Percentiles rank a stretch among this genome's conserved stretches.
Conservation (phyloP, 2,329 filamentous ascomycete genomes). For the Chaetomium globosum region DNA sequence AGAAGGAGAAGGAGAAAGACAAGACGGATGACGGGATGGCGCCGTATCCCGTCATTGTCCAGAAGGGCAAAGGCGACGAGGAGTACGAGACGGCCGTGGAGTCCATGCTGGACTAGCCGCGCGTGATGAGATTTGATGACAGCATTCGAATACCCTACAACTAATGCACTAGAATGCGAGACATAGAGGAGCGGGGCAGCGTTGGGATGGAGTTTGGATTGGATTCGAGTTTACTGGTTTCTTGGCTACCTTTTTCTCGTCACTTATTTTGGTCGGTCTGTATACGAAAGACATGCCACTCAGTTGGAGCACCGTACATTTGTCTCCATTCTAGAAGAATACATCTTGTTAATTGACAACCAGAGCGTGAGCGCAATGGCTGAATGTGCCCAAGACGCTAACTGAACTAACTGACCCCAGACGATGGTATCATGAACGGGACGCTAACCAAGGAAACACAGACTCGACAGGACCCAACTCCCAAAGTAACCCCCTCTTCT, state of each 20-base stretch:
- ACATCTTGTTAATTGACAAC: background rate
- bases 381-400: background rate
- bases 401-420: background rate
- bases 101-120: conserved; percentile 26
- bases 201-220: conserved; percentile 15
- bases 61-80: conserved; percentile 38
- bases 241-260: background rate
- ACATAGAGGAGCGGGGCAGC: conserved; percentile 13
- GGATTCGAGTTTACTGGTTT: background rate
- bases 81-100: conserved; percentile 40
- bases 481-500: background rate
- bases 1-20: conserved; percentile 34
- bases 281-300: conserved; percentile 19
- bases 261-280: conserved; percentile 6
- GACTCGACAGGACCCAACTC: background rate
- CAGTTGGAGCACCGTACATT: conserved; percentile 1
- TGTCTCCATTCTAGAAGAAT: background rate
- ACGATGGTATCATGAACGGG: background rate
- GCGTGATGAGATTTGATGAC: conserved; percentile 11
- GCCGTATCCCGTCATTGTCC: conserved; percentile 35
- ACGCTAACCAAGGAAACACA: background rate
- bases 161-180: conserved; percentile 26
- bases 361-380: too few species aligned
- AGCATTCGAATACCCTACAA: conserved; percentile 15
- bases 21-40: conserved; percentile 32